Base-by-base conservation (phyloP, 2,329 filamentous ascomycete genomes). In the Neurospora crassa region DNA sequence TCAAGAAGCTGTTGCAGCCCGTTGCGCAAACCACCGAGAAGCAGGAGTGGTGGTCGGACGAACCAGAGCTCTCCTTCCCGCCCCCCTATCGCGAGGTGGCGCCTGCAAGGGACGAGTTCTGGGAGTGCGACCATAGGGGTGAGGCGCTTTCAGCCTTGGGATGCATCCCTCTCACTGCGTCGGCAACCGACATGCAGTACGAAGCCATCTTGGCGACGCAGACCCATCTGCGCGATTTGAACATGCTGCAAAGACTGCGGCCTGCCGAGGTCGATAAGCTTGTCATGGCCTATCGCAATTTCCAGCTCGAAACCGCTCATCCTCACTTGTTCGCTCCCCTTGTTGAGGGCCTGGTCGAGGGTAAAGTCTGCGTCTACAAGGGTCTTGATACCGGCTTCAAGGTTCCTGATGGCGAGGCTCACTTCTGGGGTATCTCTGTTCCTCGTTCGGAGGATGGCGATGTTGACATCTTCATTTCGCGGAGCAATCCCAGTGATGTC, bases 371-470 rank as follows among this genome's bases (percentile, higher is more conserved):
- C 24, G 69, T 81, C 67, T 81, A 77, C 71, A 78, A 79, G 70
- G 80, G 80, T 5, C 77, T 82, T 1, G 79, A 79, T 42, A 80
- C 79, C 5, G 80, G 80, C 5, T 82, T 82, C 53, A 76, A 76
- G 6, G 73, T 78, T 2, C 77, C 78, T 1, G 76, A 77, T 29
- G 76, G 78, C 2, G 73, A 75, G 14, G 76, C 72, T 7, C 76
- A 78, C 68, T 80, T 81, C 69, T 82, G 79, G 80, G 80, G 79
- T 12, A 74, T 81, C 20, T 78, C 79, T 14, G 71, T 70, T 3
- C 72, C 69, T 14, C 74, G 68, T 11, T 74, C 74, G 5, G 75
- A 74, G 24, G 71, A 67, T 18, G 69, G 70, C 41, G 20, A 68
- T n/a, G 71, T 80, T 20, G 77, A 80, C 71, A 78, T 82, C n/a